These are phyloP conservation scores for Microstroma glucosiphilum DNA, from an alignment of 1,284 basidiomycete genomes.

Conservation along the genomic window DNA sequence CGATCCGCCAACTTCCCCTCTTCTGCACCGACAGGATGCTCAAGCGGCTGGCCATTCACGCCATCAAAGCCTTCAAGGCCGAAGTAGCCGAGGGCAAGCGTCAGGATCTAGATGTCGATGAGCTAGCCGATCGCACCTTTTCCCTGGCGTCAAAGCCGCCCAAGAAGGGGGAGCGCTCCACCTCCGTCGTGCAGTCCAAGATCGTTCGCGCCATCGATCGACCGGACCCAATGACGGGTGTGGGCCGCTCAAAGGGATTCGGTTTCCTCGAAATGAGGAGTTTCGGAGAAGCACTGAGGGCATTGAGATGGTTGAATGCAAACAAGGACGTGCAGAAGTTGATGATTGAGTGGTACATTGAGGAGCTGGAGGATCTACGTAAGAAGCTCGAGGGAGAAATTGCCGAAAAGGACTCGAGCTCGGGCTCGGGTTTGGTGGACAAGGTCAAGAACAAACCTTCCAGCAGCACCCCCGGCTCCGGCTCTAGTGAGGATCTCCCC, in stretches of 20 bases:
- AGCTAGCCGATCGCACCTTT: slow-evolving; percentile 56
- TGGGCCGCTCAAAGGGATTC: slow-evolving; percentile 83
- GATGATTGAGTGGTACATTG: slow-evolving; percentile 35
- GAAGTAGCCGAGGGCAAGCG: slow-evolving; percentile 69
- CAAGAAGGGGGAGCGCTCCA: slow-evolving; percentile 56
- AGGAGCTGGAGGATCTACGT: slow-evolving; percentile 34
- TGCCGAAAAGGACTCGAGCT: slow-evolving; percentile 10
- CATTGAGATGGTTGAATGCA: slow-evolving; percentile 89
- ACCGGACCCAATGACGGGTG: slow-evolving; percentile 76
- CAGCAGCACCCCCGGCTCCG: slow-evolving; percentile 11
- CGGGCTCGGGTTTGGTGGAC: slow-evolving; percentile 5
- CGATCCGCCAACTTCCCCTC: slow-evolving; percentile 82
- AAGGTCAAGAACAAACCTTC: slow-evolving; percentile 15
- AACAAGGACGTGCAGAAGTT: slow-evolving; percentile 54
- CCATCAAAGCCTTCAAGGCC: slow-evolving; percentile 68
- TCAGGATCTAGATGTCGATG: slow-evolving; percentile 65
- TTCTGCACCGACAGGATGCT: slow-evolving; percentile 83
- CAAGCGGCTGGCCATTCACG: slow-evolving; percentile 77
- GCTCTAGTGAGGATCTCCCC: slow-evolving; percentile 22
- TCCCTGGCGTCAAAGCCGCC: slow-evolving; percentile 18
- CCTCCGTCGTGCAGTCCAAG: slow-evolving; percentile 72
- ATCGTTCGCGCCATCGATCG: slow-evolving; percentile 80
- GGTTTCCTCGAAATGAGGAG: slow-evolving; percentile 86
- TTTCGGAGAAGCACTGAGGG: slow-evolving; percentile 82
- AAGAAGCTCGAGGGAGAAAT: slow-evolving; percentile 25